Evolutionary conservation across 2,329 filamentous ascomycete genomes (phyloP).

Genomic region (Teratosphaeria viscida): DNA sequence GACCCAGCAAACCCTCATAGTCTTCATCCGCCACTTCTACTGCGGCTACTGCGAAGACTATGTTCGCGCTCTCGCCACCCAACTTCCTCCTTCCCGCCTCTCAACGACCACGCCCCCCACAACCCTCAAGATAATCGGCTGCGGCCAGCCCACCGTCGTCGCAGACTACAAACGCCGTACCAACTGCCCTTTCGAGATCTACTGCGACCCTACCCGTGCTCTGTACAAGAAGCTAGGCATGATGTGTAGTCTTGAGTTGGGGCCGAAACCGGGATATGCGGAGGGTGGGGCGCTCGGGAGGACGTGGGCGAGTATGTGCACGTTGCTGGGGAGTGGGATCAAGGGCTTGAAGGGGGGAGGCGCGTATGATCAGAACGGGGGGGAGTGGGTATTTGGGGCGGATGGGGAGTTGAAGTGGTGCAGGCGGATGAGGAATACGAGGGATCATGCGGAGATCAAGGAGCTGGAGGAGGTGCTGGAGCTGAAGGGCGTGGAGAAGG

Average conservation of each 20-base stretch:
- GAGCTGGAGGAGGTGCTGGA: constrained; percentile 25
- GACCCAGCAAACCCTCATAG: constrained; percentile 14
- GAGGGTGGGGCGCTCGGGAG: constrained; percentile 12
- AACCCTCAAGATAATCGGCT: constrained; percentile 25
- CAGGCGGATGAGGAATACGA: constrained; percentile 25
- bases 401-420: constrained; percentile 24
- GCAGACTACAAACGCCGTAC: constrained; percentile 21
- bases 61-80: constrained; percentile 15
- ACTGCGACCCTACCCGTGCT: constrained; percentile 22
- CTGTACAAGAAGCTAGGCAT: constrained; percentile 25
- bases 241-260: constrained; percentile 15
- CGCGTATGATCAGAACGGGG: constrained; percentile 25
- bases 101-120: constrained; percentile 10
- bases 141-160: constrained; percentile 23
- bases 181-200: constrained; percentile 21
- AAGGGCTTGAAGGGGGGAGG: constrained; percentile 13
- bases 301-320: constrained; percentile 13
- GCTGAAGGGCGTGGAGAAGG: constrained; percentile 8
- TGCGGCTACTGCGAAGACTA: constrained; percentile 29
- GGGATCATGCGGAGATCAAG: constrained; percentile 25
- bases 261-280: constrained; percentile 19
- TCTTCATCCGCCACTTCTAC: constrained; percentile 33
- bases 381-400: constrained; percentile 28
- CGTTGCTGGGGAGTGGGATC: constrained; percentile 12
- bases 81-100: constrained; percentile 11